A percentile compares a stretch with the other conserved stretches of the same genome.
These are phyloP conservation scores for Alternaria sp. DNA, from an alignment of 2,329 filamentous ascomycete species.

Conservation along the genomic window DNA sequence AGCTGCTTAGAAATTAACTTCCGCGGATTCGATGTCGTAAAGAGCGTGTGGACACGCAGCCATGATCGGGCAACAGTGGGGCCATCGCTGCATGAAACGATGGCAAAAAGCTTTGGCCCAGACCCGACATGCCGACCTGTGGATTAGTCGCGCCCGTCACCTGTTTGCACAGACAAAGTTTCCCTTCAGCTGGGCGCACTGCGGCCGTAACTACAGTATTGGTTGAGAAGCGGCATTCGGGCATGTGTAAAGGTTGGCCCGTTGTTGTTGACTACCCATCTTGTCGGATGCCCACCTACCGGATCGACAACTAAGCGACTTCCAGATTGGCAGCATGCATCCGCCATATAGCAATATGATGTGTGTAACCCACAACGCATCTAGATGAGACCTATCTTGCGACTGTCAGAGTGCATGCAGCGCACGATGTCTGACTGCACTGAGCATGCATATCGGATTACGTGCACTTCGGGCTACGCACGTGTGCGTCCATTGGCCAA, in stretches of 20 bases:
- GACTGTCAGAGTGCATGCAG: background rate
- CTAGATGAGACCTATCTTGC: background rate
- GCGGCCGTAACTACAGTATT: background rate
- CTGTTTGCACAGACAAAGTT: background rate
- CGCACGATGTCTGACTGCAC: background rate
- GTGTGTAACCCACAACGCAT: background rate
- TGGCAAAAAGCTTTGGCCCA: constrained; percentile 1
- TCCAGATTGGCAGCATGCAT: background rate
- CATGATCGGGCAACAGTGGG: constrained; percentile 14
- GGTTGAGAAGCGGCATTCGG: background rate
- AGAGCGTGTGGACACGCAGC: constrained; percentile 2
- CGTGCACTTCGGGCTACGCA: background rate
- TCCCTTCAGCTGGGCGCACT: background rate
- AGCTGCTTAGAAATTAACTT: background rate
- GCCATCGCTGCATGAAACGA: constrained; percentile 6
- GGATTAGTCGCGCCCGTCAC: background rate
- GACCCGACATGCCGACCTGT: constrained; percentile 7
- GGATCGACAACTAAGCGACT: background rate
- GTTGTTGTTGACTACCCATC: background rate
- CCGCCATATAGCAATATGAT: background rate
- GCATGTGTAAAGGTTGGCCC: background rate
- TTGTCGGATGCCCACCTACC: background rate
- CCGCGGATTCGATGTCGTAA: constrained; percentile 1
- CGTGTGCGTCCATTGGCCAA: background rate
- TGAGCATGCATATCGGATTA: background rate